Evolutionary conservation across 805 yeast species (phyloP).

Genomic region (Suhomyces faveliae): DNA sequence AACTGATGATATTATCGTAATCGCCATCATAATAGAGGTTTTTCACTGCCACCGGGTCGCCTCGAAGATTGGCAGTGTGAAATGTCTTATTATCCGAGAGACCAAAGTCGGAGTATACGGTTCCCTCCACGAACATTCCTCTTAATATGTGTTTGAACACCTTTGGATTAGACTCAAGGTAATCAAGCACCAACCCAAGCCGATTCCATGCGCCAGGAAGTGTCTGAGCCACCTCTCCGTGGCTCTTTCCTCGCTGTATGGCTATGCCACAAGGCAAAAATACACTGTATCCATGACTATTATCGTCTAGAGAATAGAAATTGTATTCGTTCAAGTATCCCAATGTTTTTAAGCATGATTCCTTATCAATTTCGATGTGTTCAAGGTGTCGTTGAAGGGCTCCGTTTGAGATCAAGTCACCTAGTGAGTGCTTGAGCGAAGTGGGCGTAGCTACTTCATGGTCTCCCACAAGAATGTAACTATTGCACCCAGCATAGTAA

Average conservation of each 20-base stretch:
- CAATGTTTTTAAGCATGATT: conserved; percentile 61
- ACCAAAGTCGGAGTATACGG: conserved; percentile 64
- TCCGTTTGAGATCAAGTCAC: conserved; percentile 40
- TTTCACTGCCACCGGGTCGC: conserved; percentile 26
- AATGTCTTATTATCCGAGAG: conserved; percentile 19
- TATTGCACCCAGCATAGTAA: conserved; percentile 52
- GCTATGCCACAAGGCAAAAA: conserved; percentile 67
- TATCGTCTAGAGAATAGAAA: conserved; percentile 52
- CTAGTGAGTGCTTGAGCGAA: conserved; percentile 62
- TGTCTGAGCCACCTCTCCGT: too few relatives aligned
- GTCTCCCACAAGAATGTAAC: conserved; percentile 63
- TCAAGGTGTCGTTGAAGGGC: conserved; percentile 25
- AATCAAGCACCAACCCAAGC: conserved; percentile 58
- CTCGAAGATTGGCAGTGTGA: conserved; percentile 23
- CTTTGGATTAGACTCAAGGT: conserved; percentile 51
- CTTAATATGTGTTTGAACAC: conserved; percentile 53
- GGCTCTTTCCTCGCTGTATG: too few relatives aligned
- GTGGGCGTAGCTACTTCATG: conserved; percentile 63
- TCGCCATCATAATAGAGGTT: conserved; percentile 19
- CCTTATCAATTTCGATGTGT: conserved; percentile 33
- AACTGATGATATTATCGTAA: conserved; percentile 21
- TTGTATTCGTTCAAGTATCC: conserved; percentile 52
- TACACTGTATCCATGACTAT: conserved; percentile 64
- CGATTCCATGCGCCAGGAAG: conserved; percentile 55
- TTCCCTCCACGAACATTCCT: conserved; percentile 58